A percentile compares a stretch with the other conserved stretches of the same genome.
Evolutionary conservation across 345 rosid genomes (phyloP).

Genomic region (Gossypium rotundifolium): DNA sequence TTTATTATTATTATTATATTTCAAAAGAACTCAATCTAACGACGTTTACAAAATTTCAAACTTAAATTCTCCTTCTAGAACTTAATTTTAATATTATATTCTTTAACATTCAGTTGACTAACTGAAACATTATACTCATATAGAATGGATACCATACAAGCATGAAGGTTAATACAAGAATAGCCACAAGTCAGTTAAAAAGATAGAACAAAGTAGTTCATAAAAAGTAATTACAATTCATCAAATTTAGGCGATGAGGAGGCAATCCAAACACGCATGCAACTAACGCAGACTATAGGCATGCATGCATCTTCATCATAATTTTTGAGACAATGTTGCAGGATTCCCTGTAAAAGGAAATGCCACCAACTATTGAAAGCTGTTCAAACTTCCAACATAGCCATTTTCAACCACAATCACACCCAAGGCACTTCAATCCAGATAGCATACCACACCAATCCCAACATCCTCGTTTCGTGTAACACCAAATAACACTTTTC

Average conservation of each 20-base stretch:
- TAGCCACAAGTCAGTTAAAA: not conserved
- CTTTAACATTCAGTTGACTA: not conserved
- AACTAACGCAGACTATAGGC: not conserved
- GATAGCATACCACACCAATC: not conserved
- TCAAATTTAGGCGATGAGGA: not conserved
- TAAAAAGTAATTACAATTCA: constrained; percentile 14
- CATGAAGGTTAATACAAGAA: constrained; percentile 11
- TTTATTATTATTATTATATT: too few species aligned
- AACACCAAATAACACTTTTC: not conserved
- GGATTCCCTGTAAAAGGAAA: constrained; percentile 29
- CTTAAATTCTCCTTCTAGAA: not conserved
- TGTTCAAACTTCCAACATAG: not conserved
- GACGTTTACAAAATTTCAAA: not conserved
- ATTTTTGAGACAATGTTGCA: constrained; percentile 29
- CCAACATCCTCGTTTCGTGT: too few species aligned
- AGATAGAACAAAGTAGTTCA: constrained; percentile 3
- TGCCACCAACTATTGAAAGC: not conserved
- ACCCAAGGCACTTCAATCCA: not conserved
- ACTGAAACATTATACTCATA: not conserved
- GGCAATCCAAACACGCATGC: constrained; percentile 6
- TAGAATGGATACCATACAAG: constrained; percentile 4
- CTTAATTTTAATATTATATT: too few species aligned
- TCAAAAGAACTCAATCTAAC: too few species aligned
- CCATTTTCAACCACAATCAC: not conserved
- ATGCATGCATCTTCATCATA: constrained; percentile 7